Conservation (phyloP, 2,329 filamentous ascomycete genomes). For the Claviceps pazoutovae region DNA sequence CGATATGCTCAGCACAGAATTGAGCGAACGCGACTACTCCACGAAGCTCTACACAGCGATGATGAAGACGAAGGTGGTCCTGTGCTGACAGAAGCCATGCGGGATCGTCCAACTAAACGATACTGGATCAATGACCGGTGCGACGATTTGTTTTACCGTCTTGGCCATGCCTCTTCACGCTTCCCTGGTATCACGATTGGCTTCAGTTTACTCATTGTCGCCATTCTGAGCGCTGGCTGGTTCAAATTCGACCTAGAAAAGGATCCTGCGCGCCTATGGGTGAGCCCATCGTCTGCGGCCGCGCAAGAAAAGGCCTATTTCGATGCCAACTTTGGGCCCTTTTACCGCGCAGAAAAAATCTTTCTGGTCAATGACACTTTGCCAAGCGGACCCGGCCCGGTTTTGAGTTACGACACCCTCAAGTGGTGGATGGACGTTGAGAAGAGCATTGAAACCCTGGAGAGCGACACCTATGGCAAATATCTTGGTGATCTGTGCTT, state of each 20-base stretch:
- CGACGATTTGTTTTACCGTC: constrained; percentile 62
- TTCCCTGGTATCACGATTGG: constrained; percentile 77
- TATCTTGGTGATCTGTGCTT: constrained; percentile 79
- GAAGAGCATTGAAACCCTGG: constrained; percentile 56
- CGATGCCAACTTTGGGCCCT: constrained; percentile 83
- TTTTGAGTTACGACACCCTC: constrained; percentile 78
- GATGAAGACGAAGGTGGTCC: constrained; percentile 84
- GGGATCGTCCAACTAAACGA: constrained; percentile 63
- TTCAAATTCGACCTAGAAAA: constrained; percentile 77
- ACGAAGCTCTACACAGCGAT: constrained; percentile 71
- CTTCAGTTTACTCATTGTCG: constrained; percentile 60
- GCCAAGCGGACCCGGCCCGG: constrained; percentile 50
- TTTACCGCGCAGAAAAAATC: constrained; percentile 84
- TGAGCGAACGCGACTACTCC: constrained; percentile 73
- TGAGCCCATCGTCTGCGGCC: constrained; percentile 83
- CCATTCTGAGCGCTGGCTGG: constrained; percentile 75
- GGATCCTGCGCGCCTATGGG: constrained; percentile 86
- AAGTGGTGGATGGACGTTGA: constrained; percentile 92
- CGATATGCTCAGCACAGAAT: constrained; percentile 61
- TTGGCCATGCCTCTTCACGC: constrained; percentile 67
- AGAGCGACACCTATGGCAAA: constrained; percentile 53
- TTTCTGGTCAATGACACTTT: constrained; percentile 85
- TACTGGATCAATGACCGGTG: constrained; percentile 78
- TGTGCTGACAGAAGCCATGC: constrained; percentile 59
- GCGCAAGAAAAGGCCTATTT: constrained; percentile 92